phyloP scores from a whole-genome alignment of 2,329 filamentous ascomycete species.

The Ambrosiella cleistominuta region DNA sequence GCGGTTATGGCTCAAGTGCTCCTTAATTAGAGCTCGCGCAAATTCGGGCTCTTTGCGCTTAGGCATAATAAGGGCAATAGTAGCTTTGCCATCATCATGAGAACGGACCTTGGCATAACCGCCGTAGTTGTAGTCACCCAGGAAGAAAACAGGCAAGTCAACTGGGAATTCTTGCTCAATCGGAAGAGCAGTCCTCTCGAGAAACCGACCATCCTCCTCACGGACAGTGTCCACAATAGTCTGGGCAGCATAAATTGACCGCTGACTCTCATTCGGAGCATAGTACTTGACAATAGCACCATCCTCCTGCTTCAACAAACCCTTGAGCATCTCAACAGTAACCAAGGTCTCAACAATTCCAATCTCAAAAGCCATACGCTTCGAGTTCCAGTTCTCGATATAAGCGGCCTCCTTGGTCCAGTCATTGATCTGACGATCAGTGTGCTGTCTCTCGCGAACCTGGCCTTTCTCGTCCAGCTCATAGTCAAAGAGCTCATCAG shows the following conservation, averaged over 20 bases:
- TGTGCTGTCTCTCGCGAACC: slow-evolving; percentile 52
- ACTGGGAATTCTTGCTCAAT: slow-evolving; percentile 83
- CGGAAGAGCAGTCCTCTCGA: slow-evolving; percentile 73
- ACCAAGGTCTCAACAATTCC: slow-evolving; percentile 77
- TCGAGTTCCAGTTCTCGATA: slow-evolving; percentile 78
- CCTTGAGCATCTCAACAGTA: slow-evolving; percentile 85
- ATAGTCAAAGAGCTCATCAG: slow-evolving; percentile 88
- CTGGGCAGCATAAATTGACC: slow-evolving; percentile 82
- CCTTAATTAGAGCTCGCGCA: slow-evolving; percentile 51
- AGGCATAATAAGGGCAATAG: slow-evolving; percentile 58
- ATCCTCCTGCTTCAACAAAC: slow-evolving; percentile 74
- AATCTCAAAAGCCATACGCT: slow-evolving; percentile 73
- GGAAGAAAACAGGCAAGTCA: slow-evolving; percentile 72
- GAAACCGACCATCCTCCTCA: slow-evolving; percentile 82
- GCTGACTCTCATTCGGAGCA: slow-evolving; percentile 64
- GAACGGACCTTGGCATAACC: slow-evolving; percentile 68
- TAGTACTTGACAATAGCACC: slow-evolving; percentile 90
- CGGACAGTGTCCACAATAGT: slow-evolving; percentile 76
- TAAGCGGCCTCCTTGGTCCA: slow-evolving; percentile 70
- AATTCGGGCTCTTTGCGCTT: slow-evolving; percentile 67
- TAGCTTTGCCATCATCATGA: slow-evolving; percentile 57
- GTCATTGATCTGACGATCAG: slow-evolving; percentile 57
- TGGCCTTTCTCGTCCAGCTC: slow-evolving; percentile 48
- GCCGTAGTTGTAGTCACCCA: slow-evolving; percentile 86
- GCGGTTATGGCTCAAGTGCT: slow-evolving; percentile 50